Evolutionary conservation across 164 flowering plant species (phyloP).

Genomic region (Malania oleifera): DNA sequence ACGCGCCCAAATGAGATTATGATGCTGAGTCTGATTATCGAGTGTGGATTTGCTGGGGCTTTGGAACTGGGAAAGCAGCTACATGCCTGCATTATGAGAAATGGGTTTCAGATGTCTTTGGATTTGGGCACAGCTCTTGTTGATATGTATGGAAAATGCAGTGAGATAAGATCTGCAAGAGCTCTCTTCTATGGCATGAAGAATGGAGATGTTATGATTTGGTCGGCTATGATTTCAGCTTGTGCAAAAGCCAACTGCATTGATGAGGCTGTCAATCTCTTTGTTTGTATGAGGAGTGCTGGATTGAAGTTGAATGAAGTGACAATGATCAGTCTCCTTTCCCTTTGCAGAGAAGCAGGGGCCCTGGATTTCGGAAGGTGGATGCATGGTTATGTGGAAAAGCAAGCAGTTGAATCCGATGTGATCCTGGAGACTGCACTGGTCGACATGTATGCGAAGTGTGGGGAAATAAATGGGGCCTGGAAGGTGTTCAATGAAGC

Average conservation of each 20-base stretch:
- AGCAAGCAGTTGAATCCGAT: constrained; percentile 32
- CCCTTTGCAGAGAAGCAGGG: constrained; percentile 41
- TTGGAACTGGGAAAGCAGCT: constrained; percentile 39
- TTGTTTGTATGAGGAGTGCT: constrained; percentile 30
- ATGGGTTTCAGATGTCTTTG: constrained; percentile 31
- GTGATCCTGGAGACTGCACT: constrained; percentile 37
- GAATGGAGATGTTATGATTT: constrained; percentile 36
- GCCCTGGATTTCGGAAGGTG: constrained; percentile 51
- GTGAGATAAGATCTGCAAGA: constrained; percentile 31
- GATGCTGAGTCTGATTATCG: constrained; percentile 42
- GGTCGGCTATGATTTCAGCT: constrained; percentile 45
- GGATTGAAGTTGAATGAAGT: constrained; percentile 33
- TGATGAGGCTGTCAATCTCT: constrained; percentile 34
- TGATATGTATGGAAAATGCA: constrained; percentile 62
- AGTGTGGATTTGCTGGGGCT: constrained; percentile 42
- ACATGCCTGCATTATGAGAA: constrained; percentile 47
- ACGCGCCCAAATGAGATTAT: constrained; percentile 51
- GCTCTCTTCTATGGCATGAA: constrained; percentile 32
- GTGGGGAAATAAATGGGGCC: constrained; percentile 43
- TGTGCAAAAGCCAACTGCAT: constrained; percentile 29
- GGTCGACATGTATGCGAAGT: constrained; percentile 47
- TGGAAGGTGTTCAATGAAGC: constrained; percentile 28
- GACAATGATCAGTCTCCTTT: constrained; percentile 40
- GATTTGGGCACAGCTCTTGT: constrained; percentile 40
- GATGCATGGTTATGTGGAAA: constrained; percentile 39